Evolutionary conservation across 2,329 filamentous ascomycete genomes (phyloP), one percentile per base, ranked within the genome.

Genomic region (Neofusicoccum sp.): DNA sequence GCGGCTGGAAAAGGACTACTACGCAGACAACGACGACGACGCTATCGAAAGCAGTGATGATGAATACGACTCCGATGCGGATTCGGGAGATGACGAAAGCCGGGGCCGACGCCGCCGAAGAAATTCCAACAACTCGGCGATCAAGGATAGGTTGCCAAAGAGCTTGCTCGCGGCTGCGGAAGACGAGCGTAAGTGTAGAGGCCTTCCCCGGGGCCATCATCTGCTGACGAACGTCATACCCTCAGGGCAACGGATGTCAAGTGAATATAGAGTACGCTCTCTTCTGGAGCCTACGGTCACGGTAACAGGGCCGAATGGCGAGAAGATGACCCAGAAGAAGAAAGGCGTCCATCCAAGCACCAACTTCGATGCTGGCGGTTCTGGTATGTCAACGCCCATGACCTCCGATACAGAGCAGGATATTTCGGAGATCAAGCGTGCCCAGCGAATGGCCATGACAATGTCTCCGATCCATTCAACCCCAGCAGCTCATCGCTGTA

Each of bases 341-440:
- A 87, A 85, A 70, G 82, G 82, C 2, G 84, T 95, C 9, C 93
- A 96, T 71, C 93, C 93, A 1, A 85, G 86, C 58, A 96, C 90
- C 9, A 95, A 88, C 71, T 97, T 93, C 71, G 93, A 96, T 69
- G 79, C 87, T 62, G 81, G 84, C 12, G 83, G 83, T 77, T 75
- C 88, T 78, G 78, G 78, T 31, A 66, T 80, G 43, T 80, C 81
- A 3, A 86, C 84, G 0, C 85, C 86, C 0, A 82, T 92, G 61
- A 89, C 91, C 64, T 96, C 91, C 2, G 95, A 98, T 62, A 88
- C 92, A 33, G 92, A 96, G 72, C 89, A 88, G 26, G 90, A 96
- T 61, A 80, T 93, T 51, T 87, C 86, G 30, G 93, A 96, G 66
- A 90, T 98, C 67, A 90, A 89, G 74, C 86, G 89, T 34, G 95